Evolutionary conservation across 2,329 filamentous ascomycete genomes (phyloP).

Genomic region (Sporothrix phasma): DNA sequence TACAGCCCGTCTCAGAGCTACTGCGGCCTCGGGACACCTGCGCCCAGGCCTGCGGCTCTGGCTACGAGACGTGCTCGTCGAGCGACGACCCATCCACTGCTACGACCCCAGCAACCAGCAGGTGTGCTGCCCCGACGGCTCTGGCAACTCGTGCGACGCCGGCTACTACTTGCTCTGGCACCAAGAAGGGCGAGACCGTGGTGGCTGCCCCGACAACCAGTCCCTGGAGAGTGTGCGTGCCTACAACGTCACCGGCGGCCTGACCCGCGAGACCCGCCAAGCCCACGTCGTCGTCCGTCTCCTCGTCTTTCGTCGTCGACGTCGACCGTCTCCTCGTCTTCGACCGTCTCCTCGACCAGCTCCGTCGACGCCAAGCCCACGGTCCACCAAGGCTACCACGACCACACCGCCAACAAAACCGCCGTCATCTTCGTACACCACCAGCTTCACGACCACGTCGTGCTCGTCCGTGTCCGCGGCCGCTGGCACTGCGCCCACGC

Average conservation of each 20-base stretch:
- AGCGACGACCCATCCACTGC: slow-evolving; percentile 45
- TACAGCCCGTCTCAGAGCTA: slow-evolving; percentile 40
- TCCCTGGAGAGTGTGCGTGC: slow-evolving; percentile 45
- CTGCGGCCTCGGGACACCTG: slow-evolving; percentile 44
- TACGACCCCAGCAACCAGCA: slow-evolving; percentile 43
- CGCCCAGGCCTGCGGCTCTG: slow-evolving; percentile 44
- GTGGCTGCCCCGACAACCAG: slow-evolving; percentile 51
- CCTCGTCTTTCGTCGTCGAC: slow-evolving; percentile 20
- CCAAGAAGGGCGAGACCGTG: slow-evolving; percentile 44
- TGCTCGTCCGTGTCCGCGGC: slow-evolving; percentile 4
- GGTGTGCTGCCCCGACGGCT: slow-evolving; percentile 46
- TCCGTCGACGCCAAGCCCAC: background rate
- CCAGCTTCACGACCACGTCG: slow-evolving; percentile 17
- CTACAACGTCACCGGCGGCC: slow-evolving; percentile 38
- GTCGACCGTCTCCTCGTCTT: slow-evolving; percentile 25
- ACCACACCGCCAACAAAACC: slow-evolving; percentile 17
- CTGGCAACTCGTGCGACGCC: slow-evolving; percentile 50
- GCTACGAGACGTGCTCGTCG: slow-evolving; percentile 40
- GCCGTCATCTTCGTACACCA: slow-evolving; percentile 15
- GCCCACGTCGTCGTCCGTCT: slow-evolving; percentile 25
- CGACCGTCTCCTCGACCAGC: slow-evolving; percentile 22
- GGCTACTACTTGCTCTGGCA: slow-evolving; percentile 49
- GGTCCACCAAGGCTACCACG: background rate
- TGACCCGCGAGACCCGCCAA: slow-evolving; percentile 37
- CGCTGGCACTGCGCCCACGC: background rate